Evolutionary conservation across 108 stramenopile species (phyloP).

Genomic region (Nitzschia sp.): DNA sequence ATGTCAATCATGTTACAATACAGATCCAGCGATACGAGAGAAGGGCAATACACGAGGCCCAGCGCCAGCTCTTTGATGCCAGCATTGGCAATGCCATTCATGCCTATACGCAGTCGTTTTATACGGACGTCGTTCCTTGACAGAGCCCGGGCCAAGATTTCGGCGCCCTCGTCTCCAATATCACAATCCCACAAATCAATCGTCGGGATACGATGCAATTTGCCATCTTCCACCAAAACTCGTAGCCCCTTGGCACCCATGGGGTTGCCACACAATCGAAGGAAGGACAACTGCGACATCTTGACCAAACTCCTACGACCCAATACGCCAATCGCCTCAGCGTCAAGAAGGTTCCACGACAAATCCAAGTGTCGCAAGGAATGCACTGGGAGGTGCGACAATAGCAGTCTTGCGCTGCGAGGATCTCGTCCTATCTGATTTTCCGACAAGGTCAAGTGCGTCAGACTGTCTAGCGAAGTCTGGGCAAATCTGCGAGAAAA

Average conservation of each 20-base stretch:
- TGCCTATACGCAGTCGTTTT: background rate
- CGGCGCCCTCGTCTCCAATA: constrained; percentile 6
- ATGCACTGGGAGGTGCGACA: background rate
- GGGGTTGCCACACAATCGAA: constrained; percentile 5
- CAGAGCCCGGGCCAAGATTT: background rate
- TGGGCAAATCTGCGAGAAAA: background rate
- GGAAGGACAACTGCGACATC: background rate
- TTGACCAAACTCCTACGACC: background rate
- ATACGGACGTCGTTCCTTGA: background rate
- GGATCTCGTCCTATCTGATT: constrained; percentile 4
- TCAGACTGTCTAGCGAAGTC: background rate
- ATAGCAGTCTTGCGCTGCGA: background rate
- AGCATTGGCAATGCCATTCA: constrained; percentile 11
- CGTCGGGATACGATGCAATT: background rate
- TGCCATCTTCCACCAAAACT: background rate
- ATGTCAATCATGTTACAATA: constrained; percentile 5
- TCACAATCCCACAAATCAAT: constrained; percentile 14
- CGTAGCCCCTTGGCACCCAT: constrained; percentile 3
- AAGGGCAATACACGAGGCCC: background rate
- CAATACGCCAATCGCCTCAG: background rate
- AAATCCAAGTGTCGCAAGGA: constrained; percentile 8
- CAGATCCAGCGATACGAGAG: background rate
- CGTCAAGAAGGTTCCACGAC: constrained; percentile 8
- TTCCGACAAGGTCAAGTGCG: background rate
- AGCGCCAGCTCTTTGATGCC: background rate